Percentiles rank a stretch among this genome's conserved stretches.
Conservation (phyloP, 2,329 filamentous ascomycete genomes). For the Stachybotrys echinatus region DNA sequence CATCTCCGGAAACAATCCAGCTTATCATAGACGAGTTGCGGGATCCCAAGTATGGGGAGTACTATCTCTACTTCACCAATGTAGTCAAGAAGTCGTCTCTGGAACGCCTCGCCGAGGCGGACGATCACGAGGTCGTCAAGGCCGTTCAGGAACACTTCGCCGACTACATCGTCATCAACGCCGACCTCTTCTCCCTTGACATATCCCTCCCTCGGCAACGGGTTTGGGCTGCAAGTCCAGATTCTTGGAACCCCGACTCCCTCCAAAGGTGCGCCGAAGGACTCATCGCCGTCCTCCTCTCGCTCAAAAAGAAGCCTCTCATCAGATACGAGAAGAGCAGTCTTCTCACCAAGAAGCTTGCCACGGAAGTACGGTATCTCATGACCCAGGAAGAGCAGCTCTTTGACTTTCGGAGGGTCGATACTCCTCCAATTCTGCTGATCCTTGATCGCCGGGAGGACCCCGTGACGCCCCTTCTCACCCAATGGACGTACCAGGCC, state of each 20-base stretch:
- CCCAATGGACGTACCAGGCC: conserved; percentile 99
- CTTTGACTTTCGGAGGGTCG: conserved; percentile 92
- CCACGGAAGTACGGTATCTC: conserved; percentile 84
- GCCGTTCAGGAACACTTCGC: conserved; percentile 93
- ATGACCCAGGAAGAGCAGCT: conserved; percentile 94
- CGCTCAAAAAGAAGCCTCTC: conserved; percentile 93
- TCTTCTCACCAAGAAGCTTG: conserved; percentile 83
- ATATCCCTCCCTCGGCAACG: conserved; percentile 66
- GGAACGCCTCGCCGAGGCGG: conserved; percentile 89
- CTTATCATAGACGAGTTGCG: conserved; percentile 90
- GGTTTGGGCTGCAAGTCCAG: conserved; percentile 76
- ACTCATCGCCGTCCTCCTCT: conserved; percentile 74
- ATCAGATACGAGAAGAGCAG: conserved; percentile 94
- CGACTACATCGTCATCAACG: conserved; percentile 92
- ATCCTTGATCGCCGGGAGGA: conserved; percentile 90
- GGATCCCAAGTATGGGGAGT: conserved; percentile 96
- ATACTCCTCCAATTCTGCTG: conserved; percentile 88
- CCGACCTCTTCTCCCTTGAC: conserved; percentile 81
- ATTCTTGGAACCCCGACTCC: conserved; percentile 87
- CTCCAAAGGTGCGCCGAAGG: conserved; percentile 85
- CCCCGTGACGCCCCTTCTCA: conserved; percentile 87
- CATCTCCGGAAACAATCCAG: conserved; percentile 88
- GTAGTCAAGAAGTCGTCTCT: conserved; percentile 94
- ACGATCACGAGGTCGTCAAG: conserved; percentile 96
- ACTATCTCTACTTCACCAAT: conserved; percentile 96